Percentiles rank a stretch among this genome's conserved stretches.
Conservation (phyloP, 768 basidiomycete species). For the Tulasnella sp. region DNA sequence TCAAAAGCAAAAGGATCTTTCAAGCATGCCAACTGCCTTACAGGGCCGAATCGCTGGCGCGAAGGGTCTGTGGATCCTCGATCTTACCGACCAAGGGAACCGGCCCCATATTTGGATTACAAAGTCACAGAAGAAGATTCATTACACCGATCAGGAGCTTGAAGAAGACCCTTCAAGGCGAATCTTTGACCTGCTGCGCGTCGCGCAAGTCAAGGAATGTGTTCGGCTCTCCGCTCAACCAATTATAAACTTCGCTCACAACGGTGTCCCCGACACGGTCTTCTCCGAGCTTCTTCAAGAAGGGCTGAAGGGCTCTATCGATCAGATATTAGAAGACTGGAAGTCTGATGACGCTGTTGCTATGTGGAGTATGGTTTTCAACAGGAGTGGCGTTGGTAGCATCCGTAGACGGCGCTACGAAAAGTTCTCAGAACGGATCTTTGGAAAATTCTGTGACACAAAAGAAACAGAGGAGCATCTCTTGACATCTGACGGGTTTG, state of each 20-base stretch:
- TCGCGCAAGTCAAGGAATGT: constrained; percentile 5
- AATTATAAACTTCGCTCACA: constrained; percentile 57
- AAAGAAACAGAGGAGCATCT: too few relatives aligned
- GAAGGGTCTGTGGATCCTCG: constrained; percentile 36
- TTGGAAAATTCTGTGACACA: too few relatives aligned
- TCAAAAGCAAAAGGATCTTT: constrained; percentile 38
- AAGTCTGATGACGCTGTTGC: too few relatives aligned
- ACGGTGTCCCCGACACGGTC: constrained; percentile 47
- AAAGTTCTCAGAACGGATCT: too few relatives aligned
- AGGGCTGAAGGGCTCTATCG: constrained; percentile 48
- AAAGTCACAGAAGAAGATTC: constrained; percentile 27
- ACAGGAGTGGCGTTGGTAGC: too few relatives aligned
- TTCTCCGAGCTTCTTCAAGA: constrained; percentile 50
- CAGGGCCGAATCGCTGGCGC: constrained; percentile 50
- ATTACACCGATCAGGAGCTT: constrained; percentile 14
- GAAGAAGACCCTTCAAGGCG: constrained; percentile 12
- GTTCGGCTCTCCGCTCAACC: constrained; percentile 48
- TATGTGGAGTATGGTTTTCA: too few relatives aligned
- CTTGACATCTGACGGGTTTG: too few relatives aligned
- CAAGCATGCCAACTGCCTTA: constrained; percentile 45
- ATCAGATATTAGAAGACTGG: neutral
- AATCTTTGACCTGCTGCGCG: constrained; percentile 20
- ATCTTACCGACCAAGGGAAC: neutral
- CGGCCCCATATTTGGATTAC: constrained; percentile 25
- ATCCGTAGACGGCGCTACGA: too few relatives aligned